phyloP scores from a whole-genome alignment of 2,329 filamentous ascomycete species.

The Ceratocystis diversiconidia region DNA sequence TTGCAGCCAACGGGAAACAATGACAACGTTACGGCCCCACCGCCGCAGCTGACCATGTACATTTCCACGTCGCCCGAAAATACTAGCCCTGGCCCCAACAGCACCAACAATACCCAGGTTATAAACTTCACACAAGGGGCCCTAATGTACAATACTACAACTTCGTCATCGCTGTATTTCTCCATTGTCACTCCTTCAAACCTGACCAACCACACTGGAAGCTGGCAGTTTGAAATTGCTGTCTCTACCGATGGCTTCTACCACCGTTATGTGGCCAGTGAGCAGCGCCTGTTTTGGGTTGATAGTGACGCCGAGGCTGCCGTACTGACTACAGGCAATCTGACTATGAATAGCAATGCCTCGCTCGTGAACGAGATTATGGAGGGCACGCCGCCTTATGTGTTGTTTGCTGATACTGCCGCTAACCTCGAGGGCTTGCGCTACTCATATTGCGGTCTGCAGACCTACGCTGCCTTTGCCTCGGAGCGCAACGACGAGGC shows the following conservation, averaged over 20 bases:
- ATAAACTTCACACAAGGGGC: conserved; percentile 53
- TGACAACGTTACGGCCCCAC: conserved; percentile 21
- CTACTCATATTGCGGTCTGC: conserved; percentile 71
- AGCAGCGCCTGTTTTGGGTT: conserved; percentile 50
- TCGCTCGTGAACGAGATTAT: conserved; percentile 33
- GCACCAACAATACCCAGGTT: conserved; percentile 22
- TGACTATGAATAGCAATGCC: conserved; percentile 44
- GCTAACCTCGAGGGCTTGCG: conserved; percentile 52
- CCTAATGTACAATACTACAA: conserved; percentile 46
- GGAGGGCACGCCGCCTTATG: conserved; percentile 46
- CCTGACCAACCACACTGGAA: conserved; percentile 43
- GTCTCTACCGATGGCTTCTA: conserved; percentile 69
- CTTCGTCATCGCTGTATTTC: conserved; percentile 58
- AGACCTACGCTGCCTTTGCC: conserved; percentile 48
- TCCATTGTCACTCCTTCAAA: conserved; percentile 57
- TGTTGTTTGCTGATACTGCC: conserved; percentile 60
- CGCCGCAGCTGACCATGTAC: conserved; percentile 66
- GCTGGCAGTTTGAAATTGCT: conserved; percentile 69
- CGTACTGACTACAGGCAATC: conserved; percentile 62
- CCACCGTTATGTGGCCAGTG: conserved; percentile 43
- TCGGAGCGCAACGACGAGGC: conserved; percentile 37
- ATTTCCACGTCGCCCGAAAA: conserved; percentile 54
- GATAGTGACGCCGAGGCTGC: conserved; percentile 73
- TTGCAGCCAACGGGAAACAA: conserved; percentile 44
- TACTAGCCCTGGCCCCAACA: conserved; percentile 49